These are phyloP conservation scores for Quercus bicolor DNA, from an alignment of 306 rosid genomes.

Conservation along the genomic window DNA sequence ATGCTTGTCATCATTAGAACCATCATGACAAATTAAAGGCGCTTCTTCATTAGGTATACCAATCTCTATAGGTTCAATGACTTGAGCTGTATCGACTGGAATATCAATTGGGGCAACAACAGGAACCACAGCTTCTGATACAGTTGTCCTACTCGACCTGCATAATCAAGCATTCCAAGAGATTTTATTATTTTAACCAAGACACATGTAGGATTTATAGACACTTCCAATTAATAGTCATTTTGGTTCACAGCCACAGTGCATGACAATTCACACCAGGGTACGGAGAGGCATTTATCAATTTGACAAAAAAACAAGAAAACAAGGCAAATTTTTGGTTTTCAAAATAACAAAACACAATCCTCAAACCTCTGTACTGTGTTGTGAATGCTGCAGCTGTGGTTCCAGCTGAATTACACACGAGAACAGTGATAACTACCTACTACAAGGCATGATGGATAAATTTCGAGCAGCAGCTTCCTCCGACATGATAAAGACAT, in stretches of 20 bases:
- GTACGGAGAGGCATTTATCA: constrained; percentile 5
- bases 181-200: constrained; percentile 7
- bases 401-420: constrained; percentile 1
- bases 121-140: constrained; percentile 77
- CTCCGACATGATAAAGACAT: constrained; percentile 65
- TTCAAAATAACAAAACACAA: background rate
- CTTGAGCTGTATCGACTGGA: constrained; percentile 32
- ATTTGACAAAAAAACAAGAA: background rate
- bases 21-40: constrained; percentile 36
- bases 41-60: constrained; percentile 43
- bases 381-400: constrained; percentile 15
- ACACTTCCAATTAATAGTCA: background rate
- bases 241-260: constrained; percentile 10
- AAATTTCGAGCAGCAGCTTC: constrained; percentile 63
- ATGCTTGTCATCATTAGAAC: constrained; percentile 48
- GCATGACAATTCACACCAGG: constrained; percentile 5
- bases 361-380: constrained; percentile 8
- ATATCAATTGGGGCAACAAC: constrained; percentile 41
- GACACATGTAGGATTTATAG: constrained; percentile 1
- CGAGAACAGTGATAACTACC: constrained; percentile 44
- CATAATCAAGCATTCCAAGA: constrained; percentile 28
- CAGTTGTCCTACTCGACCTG: constrained; percentile 94
- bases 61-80: constrained; percentile 34
- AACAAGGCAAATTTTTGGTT: constrained; percentile 2
- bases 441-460: constrained; percentile 83